phyloP scores from a whole-genome alignment of 345 rosid genomes.

The Euphorbia peplus region DNA sequence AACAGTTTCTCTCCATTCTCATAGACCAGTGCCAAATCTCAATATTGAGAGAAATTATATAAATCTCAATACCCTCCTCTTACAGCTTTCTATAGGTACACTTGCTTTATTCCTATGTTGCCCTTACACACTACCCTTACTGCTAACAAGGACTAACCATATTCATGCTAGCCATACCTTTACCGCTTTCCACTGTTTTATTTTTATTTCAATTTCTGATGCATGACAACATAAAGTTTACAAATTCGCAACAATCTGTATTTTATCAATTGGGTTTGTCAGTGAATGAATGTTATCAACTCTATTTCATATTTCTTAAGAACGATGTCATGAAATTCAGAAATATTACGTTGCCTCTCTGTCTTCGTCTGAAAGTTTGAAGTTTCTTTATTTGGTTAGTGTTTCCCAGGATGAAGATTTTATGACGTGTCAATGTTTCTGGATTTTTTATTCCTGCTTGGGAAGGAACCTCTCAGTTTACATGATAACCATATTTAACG shows the following conservation, averaged over 20 bases:
- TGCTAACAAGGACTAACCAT: neutral
- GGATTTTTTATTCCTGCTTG: neutral
- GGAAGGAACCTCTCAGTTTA: neutral
- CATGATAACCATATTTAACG: neutral
- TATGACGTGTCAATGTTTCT: neutral
- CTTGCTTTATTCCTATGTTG: neutral
- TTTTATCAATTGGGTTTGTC: neutral
- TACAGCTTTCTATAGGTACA: too few relatives aligned
- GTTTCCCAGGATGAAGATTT: neutral
- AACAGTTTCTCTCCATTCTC: neutral
- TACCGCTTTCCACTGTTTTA: neutral
- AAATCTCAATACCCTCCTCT: neutral
- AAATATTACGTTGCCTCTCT: too few relatives aligned
- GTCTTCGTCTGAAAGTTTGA: neutral
- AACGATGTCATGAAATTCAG: too few relatives aligned
- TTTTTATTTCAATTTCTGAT: neutral
- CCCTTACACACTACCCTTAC: neutral
- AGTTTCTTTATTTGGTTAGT: neutral
- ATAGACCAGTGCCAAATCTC: neutral
- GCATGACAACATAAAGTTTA: neutral
- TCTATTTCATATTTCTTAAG: neutral
- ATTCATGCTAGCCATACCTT: neutral
- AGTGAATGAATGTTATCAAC: neutral
- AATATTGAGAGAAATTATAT: neutral
- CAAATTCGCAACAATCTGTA: neutral